Evolutionary conservation across 163 green algal species (phyloP).

Genomic region (Prototheca wickerhamii): DNA sequence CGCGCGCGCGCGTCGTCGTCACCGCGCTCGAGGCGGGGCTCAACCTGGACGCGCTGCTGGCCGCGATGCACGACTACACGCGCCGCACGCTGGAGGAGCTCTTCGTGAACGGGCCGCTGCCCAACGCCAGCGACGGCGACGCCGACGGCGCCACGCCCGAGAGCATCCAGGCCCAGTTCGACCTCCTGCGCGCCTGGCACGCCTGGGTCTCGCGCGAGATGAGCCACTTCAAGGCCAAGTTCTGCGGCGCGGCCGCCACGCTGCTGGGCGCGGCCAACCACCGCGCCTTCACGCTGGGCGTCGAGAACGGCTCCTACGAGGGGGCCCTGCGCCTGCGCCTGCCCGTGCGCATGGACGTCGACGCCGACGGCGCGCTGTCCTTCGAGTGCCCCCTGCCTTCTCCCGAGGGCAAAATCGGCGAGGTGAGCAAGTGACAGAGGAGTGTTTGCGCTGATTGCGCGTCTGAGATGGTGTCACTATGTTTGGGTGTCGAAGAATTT

Average conservation of each 20-base stretch:
- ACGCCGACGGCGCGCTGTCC: slow-evolving; percentile 36
- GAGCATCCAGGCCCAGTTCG: slow-evolving; percentile 53
- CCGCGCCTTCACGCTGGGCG: slow-evolving; percentile 28
- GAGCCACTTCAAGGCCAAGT: slow-evolving; percentile 53
- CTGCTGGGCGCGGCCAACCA: slow-evolving; percentile 41
- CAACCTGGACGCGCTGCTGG: slow-evolving; percentile 47
- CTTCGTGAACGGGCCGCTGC: slow-evolving; percentile 35
- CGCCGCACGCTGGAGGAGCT: slow-evolving; percentile 39
- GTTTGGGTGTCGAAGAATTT: neutral
- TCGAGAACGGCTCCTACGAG: slow-evolving; percentile 48
- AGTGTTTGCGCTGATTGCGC: neutral
- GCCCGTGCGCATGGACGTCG: slow-evolving; percentile 35
- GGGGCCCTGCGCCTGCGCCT: slow-evolving; percentile 43
- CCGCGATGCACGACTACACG: slow-evolving; percentile 51
- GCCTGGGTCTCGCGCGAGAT: slow-evolving; percentile 35
- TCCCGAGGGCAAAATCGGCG: slow-evolving; percentile 26
- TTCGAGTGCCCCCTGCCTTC: slow-evolving; percentile 51
- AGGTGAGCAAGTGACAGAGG: slow-evolving; percentile 8
- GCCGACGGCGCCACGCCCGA: slow-evolving; percentile 1
- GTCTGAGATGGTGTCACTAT: neutral
- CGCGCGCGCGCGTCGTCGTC: slow-evolving; percentile 40
- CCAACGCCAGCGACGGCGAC: slow-evolving; percentile 11
- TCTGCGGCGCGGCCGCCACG: slow-evolving; percentile 32
- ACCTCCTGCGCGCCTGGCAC: slow-evolving; percentile 60
- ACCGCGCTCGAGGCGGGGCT: slow-evolving; percentile 41